Evolutionary conservation across 805 yeast genomes (phyloP), one percentile per base, ranked within the genome.

Genomic region (Candida anglica): DNA sequence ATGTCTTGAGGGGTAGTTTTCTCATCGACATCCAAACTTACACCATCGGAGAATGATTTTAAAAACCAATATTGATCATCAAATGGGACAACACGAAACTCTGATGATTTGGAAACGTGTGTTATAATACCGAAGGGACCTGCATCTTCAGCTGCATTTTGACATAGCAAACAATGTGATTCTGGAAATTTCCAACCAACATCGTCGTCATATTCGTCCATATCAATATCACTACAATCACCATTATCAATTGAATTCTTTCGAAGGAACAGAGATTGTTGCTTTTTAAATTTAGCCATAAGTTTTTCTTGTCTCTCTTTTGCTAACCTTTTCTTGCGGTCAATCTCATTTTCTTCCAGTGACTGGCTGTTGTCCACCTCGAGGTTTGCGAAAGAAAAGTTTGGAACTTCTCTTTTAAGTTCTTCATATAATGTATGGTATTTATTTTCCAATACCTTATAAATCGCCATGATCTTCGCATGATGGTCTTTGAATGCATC

Each of bases 71-170:
- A 80, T 9, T 67, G 54, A 34, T 77, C 73, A 4, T 73, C 70
- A 41, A 75, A 73, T 0, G 95, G 94, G 9, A 84, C 68, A 7
- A 68, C 63, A 30, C 95, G 58, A 41, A 77, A 74, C 33, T 75
- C 79, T 4, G 84, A 72, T 1, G 82, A 66, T 27, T 72, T 72
- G 1, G 78, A 60, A 17, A 82, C 62, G 47, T 75, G 74, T 6
- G 84, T 73, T 32, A 85, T 75, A n/a, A 82, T 69, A 0, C 96
- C 96, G 56, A 81, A 85, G 0, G 85, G 74, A 3, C 82, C 85
- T 15, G 73, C 73, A 15, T 74, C 73, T 15, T 69, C 69, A 1
- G 79, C 71, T 0, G 86, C 80, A 76, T 83, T 84, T 44, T 86
- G 88, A 53, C 96, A 87, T 11, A 87, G 60, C 24, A 87, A 79